A percentile compares a stretch with the other conserved stretches of the same genome.
Conservation (phyloP, 148 eudicot species). For the Bassia scoparia region DNA sequence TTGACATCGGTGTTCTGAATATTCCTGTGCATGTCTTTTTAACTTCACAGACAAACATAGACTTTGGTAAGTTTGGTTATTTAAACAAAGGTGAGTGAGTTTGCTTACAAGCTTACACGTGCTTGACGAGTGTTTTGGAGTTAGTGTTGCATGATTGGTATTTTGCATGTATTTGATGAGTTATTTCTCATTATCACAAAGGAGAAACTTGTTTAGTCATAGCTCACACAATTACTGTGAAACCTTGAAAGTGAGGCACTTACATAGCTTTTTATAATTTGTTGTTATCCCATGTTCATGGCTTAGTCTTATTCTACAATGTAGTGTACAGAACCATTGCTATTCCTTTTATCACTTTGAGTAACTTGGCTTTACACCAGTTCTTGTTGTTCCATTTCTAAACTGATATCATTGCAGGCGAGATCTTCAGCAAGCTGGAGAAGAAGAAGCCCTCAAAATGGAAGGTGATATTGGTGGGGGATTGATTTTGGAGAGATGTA, state of each 20-base stretch:
- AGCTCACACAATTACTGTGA: neutral
- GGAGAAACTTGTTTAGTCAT: neutral
- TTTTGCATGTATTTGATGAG: neutral
- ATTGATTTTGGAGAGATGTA: constrained; percentile 52
- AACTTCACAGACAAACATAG: neutral
- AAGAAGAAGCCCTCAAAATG: constrained; percentile 61
- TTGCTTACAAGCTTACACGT: too few relatives aligned
- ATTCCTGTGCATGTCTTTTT: neutral
- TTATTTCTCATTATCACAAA: neutral
- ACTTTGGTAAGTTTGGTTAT: too few relatives aligned
- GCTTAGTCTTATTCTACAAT: too few relatives aligned
- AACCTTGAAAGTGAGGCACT: too few relatives aligned
- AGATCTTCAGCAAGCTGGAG: constrained; percentile 88
- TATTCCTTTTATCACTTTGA: neutral
- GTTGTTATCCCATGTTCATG: too few relatives aligned
- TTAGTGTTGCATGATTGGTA: neutral
- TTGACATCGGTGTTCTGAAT: neutral
- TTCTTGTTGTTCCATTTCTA: constrained; percentile 2
- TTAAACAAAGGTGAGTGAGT: too few relatives aligned
- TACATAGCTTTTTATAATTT: too few relatives aligned
- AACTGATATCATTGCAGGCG: constrained; percentile 43
- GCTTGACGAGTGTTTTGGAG: neutral
- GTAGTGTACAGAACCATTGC: neutral
- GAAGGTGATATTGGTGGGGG: constrained; percentile 98
- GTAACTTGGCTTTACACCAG: neutral